Base-by-base conservation (phyloP, 176 grass and related monocot genomes). In the Paspalum notatum region DNA sequence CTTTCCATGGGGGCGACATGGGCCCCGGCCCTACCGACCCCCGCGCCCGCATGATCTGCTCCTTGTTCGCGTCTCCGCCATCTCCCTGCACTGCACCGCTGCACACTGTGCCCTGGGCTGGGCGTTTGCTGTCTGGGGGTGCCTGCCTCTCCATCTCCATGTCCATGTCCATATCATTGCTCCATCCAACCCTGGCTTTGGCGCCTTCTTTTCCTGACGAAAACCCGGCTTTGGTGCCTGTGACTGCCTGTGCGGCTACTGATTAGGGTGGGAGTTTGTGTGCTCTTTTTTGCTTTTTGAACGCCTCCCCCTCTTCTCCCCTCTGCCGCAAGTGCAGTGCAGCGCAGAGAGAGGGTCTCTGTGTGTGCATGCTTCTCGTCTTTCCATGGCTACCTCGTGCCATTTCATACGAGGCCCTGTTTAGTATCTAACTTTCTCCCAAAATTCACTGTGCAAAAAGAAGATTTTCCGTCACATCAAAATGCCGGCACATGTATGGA, bases 191-290 rank as follows among this genome's bases (percentile, higher is more conserved):
- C 40, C 77, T 64, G 65, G 41, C 78, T 77, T 65, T 85, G 54
- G 78, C 41, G 78, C 27, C 62, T 44, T 62, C 51, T 84, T 84
- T 84, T 62, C 50, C 50, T 53, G 55, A 89, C 27, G 60, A 21
- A 54, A 89, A 85, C 79, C 60, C 87, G 82, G 82, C 87, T 89
- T 89, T 89, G 41, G 82, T 32, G 53, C 24, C 58, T 39, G 18
- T 41, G 2, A 2, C 24, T 8, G 43, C 18, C 49, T 54, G 22
- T 27, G 42, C 62, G 16, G 49, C 18, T 46, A 50, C 81, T 88
- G 81, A 84, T 88, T 62, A 62, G 62, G 8, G 42, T 49, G 40
- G 15, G 52, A 18, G 26, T 24, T 50, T 84, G 76, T 83, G 87
- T 52, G 42, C 77, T 85, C 32, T 32, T 3, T 32, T 32, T 32